Conservation (phyloP, 2,329 filamentous ascomycete species). For the Pseudopyricularia javanii region DNA sequence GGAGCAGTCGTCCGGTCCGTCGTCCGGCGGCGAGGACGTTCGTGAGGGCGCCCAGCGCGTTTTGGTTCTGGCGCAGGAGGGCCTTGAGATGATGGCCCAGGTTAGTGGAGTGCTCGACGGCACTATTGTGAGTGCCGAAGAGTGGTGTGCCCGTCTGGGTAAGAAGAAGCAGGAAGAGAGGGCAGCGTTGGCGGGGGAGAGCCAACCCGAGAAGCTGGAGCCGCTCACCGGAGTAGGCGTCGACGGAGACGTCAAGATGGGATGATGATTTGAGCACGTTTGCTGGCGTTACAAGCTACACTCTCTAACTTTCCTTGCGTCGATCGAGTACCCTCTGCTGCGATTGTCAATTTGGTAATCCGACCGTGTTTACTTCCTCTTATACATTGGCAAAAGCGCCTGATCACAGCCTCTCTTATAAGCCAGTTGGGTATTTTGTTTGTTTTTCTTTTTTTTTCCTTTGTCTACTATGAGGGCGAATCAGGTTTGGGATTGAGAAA, state of each 20-base stretch:
- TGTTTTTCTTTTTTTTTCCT: no score
- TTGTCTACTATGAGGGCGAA: no score
- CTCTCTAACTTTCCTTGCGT: background rate
- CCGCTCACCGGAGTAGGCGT: slow-evolving; percentile 2
- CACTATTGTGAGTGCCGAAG: slow-evolving; percentile 80
- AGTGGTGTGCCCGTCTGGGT: slow-evolving; percentile 75
- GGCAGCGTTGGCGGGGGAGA: slow-evolving; percentile 10
- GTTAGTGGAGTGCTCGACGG: slow-evolving; percentile 80
- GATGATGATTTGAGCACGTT: background rate
- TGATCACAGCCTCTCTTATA: no score
- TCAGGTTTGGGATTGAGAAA: no score
- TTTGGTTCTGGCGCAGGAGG: slow-evolving; percentile 76
- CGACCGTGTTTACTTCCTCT: background rate
- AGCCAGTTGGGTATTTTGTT: no score
- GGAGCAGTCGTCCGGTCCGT: slow-evolving; percentile 11
- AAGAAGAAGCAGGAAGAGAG: slow-evolving; percentile 23
- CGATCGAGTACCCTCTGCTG: background rate
- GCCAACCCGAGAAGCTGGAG: background rate
- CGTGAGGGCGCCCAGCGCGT: slow-evolving; percentile 60
- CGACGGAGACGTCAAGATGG: slow-evolving; percentile 8
- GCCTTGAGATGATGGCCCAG: slow-evolving; percentile 87
- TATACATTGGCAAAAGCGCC: background rate
- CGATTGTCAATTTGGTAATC: background rate
- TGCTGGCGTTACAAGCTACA: background rate
- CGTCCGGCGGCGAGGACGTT: slow-evolving; percentile 17